Percentiles rank a stretch among this genome's conserved stretches.
These are phyloP conservation scores for Dalbergia cochinchinensis DNA, from an alignment of 306 rosid genomes.

Conservation along the genomic window DNA sequence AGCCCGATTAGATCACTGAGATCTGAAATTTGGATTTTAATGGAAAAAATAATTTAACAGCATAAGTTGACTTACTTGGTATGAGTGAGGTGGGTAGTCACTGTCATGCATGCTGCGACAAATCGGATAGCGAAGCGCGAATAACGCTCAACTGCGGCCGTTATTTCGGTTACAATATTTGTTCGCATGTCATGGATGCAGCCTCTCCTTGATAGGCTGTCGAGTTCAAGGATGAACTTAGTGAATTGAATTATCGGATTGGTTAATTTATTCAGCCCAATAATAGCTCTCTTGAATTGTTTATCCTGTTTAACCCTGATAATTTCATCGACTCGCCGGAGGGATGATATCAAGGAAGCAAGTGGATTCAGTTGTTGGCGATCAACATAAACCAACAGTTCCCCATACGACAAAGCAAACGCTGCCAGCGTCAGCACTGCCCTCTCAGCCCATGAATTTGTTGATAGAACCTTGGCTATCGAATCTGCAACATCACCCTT, in stretches of 20 bases:
- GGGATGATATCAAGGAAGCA: background rate
- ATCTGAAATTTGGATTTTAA: too few relatives aligned
- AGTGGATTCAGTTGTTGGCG: background rate
- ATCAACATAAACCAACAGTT: background rate
- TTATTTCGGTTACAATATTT: background rate
- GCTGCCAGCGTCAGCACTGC: background rate
- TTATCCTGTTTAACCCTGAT: background rate
- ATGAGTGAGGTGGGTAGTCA: background rate
- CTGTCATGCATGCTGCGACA: background rate
- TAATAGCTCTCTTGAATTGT: background rate
- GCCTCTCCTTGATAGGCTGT: background rate
- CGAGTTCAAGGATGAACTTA: background rate
- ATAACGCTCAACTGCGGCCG: background rate
- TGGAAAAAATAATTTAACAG: too few relatives aligned
- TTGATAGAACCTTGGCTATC: background rate
- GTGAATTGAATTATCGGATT: background rate
- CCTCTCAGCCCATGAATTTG: background rate
- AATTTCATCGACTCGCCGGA: background rate
- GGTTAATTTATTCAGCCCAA: background rate
- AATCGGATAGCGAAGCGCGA: background rate
- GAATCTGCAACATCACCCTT: background rate
- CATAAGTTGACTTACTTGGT: too few relatives aligned
- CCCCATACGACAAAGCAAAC: slow-evolving; percentile 3
- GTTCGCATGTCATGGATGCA: background rate
- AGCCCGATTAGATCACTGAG: too few relatives aligned